Percentiles rank a stretch among this genome's conserved stretches.
phyloP scores from a whole-genome alignment of 306 rosid genomes.

The Glycine soja region DNA sequence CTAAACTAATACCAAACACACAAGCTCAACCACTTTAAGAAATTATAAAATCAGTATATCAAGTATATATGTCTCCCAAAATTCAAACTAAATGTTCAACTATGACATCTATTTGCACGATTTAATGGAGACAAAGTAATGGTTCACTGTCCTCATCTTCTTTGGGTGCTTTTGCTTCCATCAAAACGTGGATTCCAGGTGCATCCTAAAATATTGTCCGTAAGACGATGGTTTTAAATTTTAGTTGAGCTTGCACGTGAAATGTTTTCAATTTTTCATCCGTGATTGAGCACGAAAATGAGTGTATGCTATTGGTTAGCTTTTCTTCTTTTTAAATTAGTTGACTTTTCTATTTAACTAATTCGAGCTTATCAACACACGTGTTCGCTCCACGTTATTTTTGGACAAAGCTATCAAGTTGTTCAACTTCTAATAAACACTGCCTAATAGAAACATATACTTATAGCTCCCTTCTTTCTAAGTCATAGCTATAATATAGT shows the following conservation, averaged over 20 bases:
- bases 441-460: neutral
- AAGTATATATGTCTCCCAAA: slow-evolving; percentile 45
- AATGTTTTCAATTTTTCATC: slow-evolving; percentile 29
- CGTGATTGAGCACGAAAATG: slow-evolving; percentile 2
- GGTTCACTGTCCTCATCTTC: slow-evolving; percentile 26
- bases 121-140: slow-evolving; percentile 35
- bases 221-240: neutral
- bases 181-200: slow-evolving; percentile 27
- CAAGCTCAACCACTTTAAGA: slow-evolving; percentile 30
- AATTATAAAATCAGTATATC: slow-evolving; percentile 33
- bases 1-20: slow-evolving; percentile 37
- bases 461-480: neutral
- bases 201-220: slow-evolving; percentile 6
- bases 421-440: slow-evolving; percentile 33
- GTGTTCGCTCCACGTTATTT: neutral
- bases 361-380: slow-evolving; percentile 27
- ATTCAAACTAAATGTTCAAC: slow-evolving; percentile 43
- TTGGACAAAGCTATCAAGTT: slow-evolving; percentile 14
- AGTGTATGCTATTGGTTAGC: neutral
- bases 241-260: slow-evolving; percentile 39
- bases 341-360: slow-evolving; percentile 37
- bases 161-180: slow-evolving; percentile 42
- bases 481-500: neutral
- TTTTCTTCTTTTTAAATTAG: slow-evolving; percentile 30
- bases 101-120: slow-evolving; percentile 21